Base-by-base conservation (phyloP, 2,329 filamentous ascomycete species). In the Myriangium duriaei region DNA sequence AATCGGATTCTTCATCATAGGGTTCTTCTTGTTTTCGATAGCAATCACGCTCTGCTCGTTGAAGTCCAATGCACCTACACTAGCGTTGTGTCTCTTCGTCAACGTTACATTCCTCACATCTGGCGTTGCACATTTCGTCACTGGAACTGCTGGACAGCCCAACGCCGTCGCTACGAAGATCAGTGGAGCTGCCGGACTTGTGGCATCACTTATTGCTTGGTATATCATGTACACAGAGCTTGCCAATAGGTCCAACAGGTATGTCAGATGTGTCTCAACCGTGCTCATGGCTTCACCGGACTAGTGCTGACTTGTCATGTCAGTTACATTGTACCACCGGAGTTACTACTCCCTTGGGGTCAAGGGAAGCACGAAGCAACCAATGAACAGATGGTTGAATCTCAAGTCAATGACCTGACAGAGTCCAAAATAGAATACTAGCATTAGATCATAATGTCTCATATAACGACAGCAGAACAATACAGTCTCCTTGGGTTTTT, bases 21-120 rank as follows among this genome's bases (percentile, higher is more conserved):
- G 79, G 57, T 88, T 82, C 82, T 86, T 83, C 65, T 84, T 88
- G 63, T 88, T 88, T 66, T 88, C 81, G 37, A 79, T 75, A 40
- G 60, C 88, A 42, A 58, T 87, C 46, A 65, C 86, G 28, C 51
- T 87, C 42, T 80, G 77, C 67, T 88, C 82, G 7, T 66, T 88
- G 37, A 72, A 74, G 44, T 87, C 81, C 10, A 85, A 80, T 31
- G 67, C 86, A 49, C 80, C 81, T 48, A 86, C 87, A 69, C 84
- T 80, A 67, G 51, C 68, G 15, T 71, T 88, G 18, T 87, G 88
- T 70, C 73, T 87, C 60, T 75, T 71, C 42, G 77, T 88, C 41
- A 51, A 42, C 81, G 85, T 58, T 51, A 71, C 79, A 46, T 88
- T 87, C 66, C 64, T 88, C 47, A 67, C 82, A 57, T 73, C 88